These are phyloP conservation scores for Penicillium steckii DNA, from an alignment of 495 filamentous ascomycete genomes.

Conservation along the genomic window DNA sequence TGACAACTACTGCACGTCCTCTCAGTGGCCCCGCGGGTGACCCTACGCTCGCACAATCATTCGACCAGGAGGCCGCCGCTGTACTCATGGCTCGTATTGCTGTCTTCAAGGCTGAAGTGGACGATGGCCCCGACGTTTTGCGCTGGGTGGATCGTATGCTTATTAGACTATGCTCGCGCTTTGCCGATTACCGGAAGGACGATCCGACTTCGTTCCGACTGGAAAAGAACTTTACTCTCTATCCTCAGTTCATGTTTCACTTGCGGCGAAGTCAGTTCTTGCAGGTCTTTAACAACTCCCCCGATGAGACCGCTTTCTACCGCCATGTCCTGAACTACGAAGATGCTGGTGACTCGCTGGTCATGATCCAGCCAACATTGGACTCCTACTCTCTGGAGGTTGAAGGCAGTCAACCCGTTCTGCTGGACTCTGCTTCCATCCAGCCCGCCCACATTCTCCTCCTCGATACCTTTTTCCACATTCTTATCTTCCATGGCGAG, in stretches of 20 bases:
- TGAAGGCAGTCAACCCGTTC: slow-evolving; percentile 83
- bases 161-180: slow-evolving; percentile 92
- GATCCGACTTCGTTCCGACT: slow-evolving; percentile 96
- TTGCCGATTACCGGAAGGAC: slow-evolving; percentile 98
- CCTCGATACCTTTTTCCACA: slow-evolving; percentile 99
- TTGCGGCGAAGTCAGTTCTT: slow-evolving; percentile 95
- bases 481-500: slow-evolving; percentile 98
- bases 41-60: slow-evolving; percentile 95
- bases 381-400: slow-evolving; percentile 97
- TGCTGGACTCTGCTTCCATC: slow-evolving; percentile 94
- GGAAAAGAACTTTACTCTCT: slow-evolving; percentile 99
- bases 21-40: slow-evolving; percentile 94
- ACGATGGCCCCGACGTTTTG: slow-evolving; percentile 98
- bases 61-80: slow-evolving; percentile 97
- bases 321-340: slow-evolving; percentile 96
- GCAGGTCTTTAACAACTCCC: slow-evolving; percentile 99
- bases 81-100: slow-evolving; percentile 98
- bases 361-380: slow-evolving; percentile 98
- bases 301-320: slow-evolving; percentile 98
- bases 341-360: slow-evolving; percentile 92
- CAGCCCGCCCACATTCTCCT: slow-evolving; percentile 92
- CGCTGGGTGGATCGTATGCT: slow-evolving; percentile 99
- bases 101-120: slow-evolving; percentile 98
- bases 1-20: slow-evolving; percentile 90
- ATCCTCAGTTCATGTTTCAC: slow-evolving; percentile 99